Conservation (phyloP, 805 yeast genomes). For the Teunomyces stri region DNA sequence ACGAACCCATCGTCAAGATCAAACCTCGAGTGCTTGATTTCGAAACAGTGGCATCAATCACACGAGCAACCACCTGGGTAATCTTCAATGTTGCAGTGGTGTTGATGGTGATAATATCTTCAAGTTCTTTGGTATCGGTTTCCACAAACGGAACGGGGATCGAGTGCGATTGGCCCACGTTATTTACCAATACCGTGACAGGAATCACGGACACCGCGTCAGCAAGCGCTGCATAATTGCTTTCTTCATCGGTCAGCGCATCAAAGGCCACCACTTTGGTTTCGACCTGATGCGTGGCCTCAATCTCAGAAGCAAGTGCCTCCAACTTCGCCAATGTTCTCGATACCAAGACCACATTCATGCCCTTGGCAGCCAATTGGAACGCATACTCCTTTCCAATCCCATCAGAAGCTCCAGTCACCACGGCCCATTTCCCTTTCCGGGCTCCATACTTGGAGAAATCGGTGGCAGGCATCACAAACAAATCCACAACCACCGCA, state of each 20-base stretch:
- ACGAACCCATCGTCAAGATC: slow-evolving; percentile 93
- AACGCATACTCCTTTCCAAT: slow-evolving; percentile 88
- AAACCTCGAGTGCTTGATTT: slow-evolving; percentile 56
- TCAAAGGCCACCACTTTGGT: slow-evolving; percentile 76
- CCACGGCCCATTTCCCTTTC: slow-evolving; percentile 80
- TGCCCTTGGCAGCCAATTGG: slow-evolving; percentile 83
- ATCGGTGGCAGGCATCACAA: slow-evolving; percentile 58
- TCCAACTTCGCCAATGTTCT: slow-evolving; percentile 80
- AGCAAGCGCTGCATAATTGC: slow-evolving; percentile 53
- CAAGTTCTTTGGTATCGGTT: slow-evolving; percentile 71
- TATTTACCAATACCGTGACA: slow-evolving; percentile 78
- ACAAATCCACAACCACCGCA: slow-evolving; percentile 59
- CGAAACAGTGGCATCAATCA: slow-evolving; percentile 54
- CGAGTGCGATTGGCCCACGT: slow-evolving; percentile 92
- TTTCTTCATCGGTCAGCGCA: slow-evolving; percentile 59
- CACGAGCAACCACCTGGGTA: slow-evolving; percentile 76
- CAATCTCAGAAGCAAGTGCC: slow-evolving; percentile 60
- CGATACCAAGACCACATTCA: slow-evolving; percentile 79
- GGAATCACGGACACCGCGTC: slow-evolving; percentile 50
- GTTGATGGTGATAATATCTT: slow-evolving; percentile 80
- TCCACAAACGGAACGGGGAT: slow-evolving; percentile 92
- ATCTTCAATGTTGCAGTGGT: slow-evolving; percentile 78
- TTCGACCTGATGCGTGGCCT: slow-evolving; percentile 53
- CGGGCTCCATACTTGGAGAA: slow-evolving; percentile 74
- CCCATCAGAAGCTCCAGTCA: slow-evolving; percentile 98